Evolutionary conservation across 2,329 filamentous ascomycete species (phyloP).

Genomic region (Tolypocladium guangdongense): DNA sequence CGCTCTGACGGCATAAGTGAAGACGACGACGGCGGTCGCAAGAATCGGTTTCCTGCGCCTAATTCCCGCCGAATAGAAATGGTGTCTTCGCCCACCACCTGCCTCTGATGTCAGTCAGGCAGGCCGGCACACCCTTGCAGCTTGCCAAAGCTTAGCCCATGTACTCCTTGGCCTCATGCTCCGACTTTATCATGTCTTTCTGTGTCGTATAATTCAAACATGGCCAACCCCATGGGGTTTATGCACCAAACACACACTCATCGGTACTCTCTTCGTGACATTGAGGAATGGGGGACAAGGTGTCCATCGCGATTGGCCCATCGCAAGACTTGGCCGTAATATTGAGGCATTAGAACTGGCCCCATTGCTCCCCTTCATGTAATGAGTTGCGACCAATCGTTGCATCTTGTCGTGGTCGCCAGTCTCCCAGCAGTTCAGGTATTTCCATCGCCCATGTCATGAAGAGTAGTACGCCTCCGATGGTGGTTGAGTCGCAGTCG

Average conservation of each 20-base stretch:
- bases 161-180: not conserved
- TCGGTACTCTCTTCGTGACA: not conserved
- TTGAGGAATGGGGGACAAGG: not conserved
- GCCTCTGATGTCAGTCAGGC: not conserved
- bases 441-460: not conserved
- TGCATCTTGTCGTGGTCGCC: not conserved
- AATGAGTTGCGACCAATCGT: too few relatives aligned
- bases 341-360: not conserved
- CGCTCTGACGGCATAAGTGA: not conserved
- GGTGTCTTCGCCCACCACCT: not conserved
- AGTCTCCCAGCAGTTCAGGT: not conserved
- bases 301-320: not conserved
- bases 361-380: not conserved
- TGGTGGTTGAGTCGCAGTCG: constrained; percentile 5
- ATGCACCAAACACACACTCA: not conserved
- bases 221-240: not conserved
- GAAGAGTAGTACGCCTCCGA: constrained; percentile 9
- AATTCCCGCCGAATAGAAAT: not conserved
- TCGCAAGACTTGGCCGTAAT: not conserved
- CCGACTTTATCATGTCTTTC: not conserved
- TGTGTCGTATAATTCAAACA: not conserved
- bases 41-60: not conserved
- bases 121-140: not conserved
- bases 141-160: not conserved
- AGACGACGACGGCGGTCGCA: too few relatives aligned